A percentile compares a stretch with the other conserved stretches of the same genome.
These are phyloP conservation scores for Fusarium tupiense DNA, from an alignment of 2,329 filamentous ascomycete species.

Conservation along the genomic window DNA sequence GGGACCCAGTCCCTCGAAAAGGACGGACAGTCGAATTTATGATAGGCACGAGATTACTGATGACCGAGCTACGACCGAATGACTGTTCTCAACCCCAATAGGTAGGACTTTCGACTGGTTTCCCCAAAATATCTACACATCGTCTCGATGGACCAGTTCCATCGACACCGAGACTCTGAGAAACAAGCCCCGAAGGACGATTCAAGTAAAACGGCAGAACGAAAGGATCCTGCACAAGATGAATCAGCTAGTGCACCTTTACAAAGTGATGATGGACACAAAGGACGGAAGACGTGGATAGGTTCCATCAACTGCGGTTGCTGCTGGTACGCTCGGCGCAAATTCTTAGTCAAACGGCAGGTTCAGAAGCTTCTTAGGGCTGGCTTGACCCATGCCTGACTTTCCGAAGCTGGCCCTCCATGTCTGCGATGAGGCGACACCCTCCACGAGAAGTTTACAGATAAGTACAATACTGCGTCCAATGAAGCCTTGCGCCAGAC, in stretches of 20 bases:
- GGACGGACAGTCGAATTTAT: too few relatives aligned
- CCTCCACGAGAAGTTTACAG: not conserved
- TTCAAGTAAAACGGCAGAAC: too few relatives aligned
- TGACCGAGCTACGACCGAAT: accelerated
- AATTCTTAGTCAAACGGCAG: not conserved
- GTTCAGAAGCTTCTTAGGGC: not conserved
- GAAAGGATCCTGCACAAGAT: accelerated
- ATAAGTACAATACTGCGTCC: not conserved
- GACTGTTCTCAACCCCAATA: not conserved
- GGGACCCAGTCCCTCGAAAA: accelerated
- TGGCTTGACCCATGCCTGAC: not conserved
- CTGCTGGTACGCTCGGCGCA: slow-evolving; percentile 4
- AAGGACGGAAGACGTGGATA: not conserved
- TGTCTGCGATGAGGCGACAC: not conserved
- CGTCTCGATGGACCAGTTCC: not conserved
- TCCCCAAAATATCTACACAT: not conserved
- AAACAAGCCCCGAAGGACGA: too few relatives aligned
- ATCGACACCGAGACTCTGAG: accelerated
- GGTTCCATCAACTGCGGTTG: not conserved
- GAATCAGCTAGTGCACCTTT: too few relatives aligned
- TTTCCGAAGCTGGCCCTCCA: slow-evolving; percentile 8
- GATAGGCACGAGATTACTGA: accelerated
- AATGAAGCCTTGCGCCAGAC: too few relatives aligned
- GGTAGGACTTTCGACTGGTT: not conserved
- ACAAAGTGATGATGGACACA: not conserved